These are phyloP conservation scores for Chytriomyces hyalinus DNA, from an alignment of 192 early-diverging fungal genomes.

Conservation along the genomic window DNA sequence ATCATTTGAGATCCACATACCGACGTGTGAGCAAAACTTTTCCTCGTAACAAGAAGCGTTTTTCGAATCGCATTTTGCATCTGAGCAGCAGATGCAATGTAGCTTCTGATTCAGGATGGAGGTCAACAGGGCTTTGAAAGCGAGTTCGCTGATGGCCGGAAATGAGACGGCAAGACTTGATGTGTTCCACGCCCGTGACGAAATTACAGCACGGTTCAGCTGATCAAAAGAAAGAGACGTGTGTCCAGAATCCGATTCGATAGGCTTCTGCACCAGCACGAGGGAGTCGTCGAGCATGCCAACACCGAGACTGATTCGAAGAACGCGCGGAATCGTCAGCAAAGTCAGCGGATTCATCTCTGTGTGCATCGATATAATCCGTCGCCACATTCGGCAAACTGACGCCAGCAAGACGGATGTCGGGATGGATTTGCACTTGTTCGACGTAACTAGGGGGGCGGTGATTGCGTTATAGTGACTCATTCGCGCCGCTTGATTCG, in stretches of 20 bases:
- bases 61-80: not conserved
- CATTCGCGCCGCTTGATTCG: too few relatives aligned
- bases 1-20: not conserved
- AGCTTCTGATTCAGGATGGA: not conserved
- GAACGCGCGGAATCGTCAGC: not conserved
- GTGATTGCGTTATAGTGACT: too few relatives aligned
- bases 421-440: too few relatives aligned
- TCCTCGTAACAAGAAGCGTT: not conserved
- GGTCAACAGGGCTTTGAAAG: not conserved
- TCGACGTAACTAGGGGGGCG: too few relatives aligned
- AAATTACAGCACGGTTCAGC: not conserved
- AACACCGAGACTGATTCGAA: conserved; percentile 7
- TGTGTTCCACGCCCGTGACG: not conserved
- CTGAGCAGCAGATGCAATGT: not conserved
- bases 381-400: too few relatives aligned
- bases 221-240: not conserved
- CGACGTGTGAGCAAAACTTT: not conserved
- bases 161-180: conserved; percentile 1
- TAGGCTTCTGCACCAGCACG: not conserved
- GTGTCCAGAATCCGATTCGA: not conserved
- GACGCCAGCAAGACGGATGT: too few relatives aligned
- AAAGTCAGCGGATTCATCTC: too few relatives aligned
- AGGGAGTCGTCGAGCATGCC: conserved; percentile 8
- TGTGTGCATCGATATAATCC: too few relatives aligned
- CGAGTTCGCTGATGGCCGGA: not conserved